Conservation (phyloP, 345 rosid species). For the Citrus sinensis region DNA sequence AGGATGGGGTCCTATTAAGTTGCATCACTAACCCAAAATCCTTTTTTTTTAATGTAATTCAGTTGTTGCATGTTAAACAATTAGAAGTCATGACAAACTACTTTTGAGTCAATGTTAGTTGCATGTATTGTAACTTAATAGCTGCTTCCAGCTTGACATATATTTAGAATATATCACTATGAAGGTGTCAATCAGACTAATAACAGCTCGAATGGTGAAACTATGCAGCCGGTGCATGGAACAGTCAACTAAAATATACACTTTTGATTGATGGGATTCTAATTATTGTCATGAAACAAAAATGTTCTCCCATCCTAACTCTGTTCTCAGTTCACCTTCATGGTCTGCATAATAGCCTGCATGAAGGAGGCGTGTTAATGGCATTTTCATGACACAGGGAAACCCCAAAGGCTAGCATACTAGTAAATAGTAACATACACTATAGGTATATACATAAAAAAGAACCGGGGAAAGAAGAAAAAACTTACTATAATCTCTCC, state of each 20-base stretch:
- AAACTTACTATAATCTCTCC: constrained; percentile 38
- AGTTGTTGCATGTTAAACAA: too few species aligned
- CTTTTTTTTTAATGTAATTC: too few species aligned
- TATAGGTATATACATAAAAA: neutral
- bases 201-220: neutral
- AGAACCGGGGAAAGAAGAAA: neutral
- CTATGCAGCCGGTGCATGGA: neutral
- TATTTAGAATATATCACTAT: neutral
- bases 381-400: neutral
- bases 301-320: neutral
- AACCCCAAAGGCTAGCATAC: neutral
- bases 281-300: neutral
- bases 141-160: too few species aligned
- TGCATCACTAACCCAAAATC: too few species aligned
- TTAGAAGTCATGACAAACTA: too few species aligned
- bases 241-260: neutral
- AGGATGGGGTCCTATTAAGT: too few species aligned
- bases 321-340: neutral
- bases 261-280: neutral
- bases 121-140: too few species aligned
- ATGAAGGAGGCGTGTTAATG: too few species aligned
- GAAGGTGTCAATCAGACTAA: neutral
- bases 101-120: too few species aligned
- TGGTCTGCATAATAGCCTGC: neutral
- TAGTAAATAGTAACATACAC: neutral